A percentile compares a stretch with the other conserved stretches of the same genome.
Conservation (phyloP, 208 protist genomes). For the Porcisia hertigi region DNA sequence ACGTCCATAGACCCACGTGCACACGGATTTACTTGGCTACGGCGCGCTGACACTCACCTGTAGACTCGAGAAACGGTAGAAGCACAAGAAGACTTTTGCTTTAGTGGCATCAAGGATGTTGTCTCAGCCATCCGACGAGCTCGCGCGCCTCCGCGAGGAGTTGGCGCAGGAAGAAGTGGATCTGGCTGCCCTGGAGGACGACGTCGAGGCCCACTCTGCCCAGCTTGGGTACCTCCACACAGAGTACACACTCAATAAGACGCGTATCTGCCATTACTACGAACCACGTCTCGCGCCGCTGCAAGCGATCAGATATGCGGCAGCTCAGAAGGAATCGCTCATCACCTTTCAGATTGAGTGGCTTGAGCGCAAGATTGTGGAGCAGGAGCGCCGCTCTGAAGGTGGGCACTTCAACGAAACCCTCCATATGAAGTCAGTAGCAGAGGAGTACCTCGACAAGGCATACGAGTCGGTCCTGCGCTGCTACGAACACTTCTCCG, state of each 20-base stretch:
- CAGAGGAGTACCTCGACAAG: slow-evolving; percentile 42
- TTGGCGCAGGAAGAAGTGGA: slow-evolving; percentile 41
- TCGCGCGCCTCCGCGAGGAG: slow-evolving; percentile 35
- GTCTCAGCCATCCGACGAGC: slow-evolving; percentile 23
- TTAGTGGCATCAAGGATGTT: neutral
- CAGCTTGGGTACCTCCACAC: slow-evolving; percentile 68
- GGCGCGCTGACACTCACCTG: neutral
- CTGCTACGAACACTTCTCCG: slow-evolving; percentile 54
- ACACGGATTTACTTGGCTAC: neutral
- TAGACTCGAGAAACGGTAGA: too few species aligned
- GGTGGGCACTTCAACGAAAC: slow-evolving; percentile 36
- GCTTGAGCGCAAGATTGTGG: slow-evolving; percentile 64
- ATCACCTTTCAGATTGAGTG: slow-evolving; percentile 59
- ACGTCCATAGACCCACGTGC: neutral
- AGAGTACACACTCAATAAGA: slow-evolving; percentile 74
- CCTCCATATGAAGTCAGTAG: slow-evolving; percentile 44
- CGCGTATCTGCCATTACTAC: slow-evolving; percentile 50
- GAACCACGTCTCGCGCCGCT: slow-evolving; percentile 60
- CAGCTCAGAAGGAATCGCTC: slow-evolving; percentile 33
- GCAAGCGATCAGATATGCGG: slow-evolving; percentile 42
- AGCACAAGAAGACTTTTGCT: neutral
- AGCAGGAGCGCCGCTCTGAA: slow-evolving; percentile 50
- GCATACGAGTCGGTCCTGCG: slow-evolving; percentile 38
- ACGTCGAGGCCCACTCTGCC: slow-evolving; percentile 56
- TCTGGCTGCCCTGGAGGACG: slow-evolving; percentile 51